Base-by-base conservation (phyloP, 306 rosid genomes). In the Leucaena leucocephala region DNA sequence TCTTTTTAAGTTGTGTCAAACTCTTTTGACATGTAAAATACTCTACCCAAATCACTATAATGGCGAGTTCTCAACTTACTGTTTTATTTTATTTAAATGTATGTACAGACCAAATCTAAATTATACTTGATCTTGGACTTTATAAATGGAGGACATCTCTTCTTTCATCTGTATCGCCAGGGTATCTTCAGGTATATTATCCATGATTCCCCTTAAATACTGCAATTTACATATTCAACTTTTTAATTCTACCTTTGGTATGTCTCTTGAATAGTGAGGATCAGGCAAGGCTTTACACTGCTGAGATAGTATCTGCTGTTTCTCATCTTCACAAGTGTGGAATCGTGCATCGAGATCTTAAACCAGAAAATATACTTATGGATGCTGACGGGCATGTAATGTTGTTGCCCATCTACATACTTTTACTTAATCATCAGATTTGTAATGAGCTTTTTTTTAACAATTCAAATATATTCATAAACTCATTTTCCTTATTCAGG, bases 291-390 rank as follows among this genome's bases (percentile, higher is more conserved):
- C 80, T 91, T 66, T 94, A 92, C 80, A 83, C 98, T 77, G 98
- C 97, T 76, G 98, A 92, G 91, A 95, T 95, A 63, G 98, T 95
- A 36, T 87, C 91, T 39, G 98, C 98, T 72, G 98, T 95, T 86
- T 89, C 98, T 11, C 97, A 92, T 84, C 98, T 94, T 83, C 98
- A 95, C 82, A 84, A 78, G 73, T 75, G 85, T 16, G 97, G 98
- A 76, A 92, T 95, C 40, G 96, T 95, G 86, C 98, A 92, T 76
- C 92, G 97, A 44, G 98, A 94, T 81, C 97, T 94, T 83, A 94
- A 94, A 78, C 98, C 98, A 42, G 98, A 95, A 83, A 95, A 95
- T 78, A 93, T 91, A 84, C 97, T 95, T 59, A 84, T 95, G 96
- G 98, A 92, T 44, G 82, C 96, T 27, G 86, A 92, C 70, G 98